Evolutionary conservation across 257 asterid species (phyloP), one percentile per base, ranked within the genome.

Genomic region (Forsythia suspensa): DNA sequence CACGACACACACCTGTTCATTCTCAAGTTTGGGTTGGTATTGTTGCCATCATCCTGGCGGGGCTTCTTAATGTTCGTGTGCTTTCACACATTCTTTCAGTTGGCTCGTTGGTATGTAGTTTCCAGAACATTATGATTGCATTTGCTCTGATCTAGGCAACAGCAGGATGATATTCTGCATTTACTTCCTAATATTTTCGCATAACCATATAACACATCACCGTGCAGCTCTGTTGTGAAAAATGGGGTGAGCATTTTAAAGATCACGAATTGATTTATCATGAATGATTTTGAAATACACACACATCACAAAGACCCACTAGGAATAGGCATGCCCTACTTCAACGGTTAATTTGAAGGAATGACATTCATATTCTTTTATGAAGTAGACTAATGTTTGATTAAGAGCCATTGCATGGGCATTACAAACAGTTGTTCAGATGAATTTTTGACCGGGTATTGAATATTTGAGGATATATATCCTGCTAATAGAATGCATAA

Each of bases 61-160:
- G 98, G 74, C 90, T 93, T 80, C 90, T 95, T 76, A 92, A 95
- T 74, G 97, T 95, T 65, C 94, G 70, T 4, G 88, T 88, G 65
- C 97, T 95, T 84, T 93, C 98, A 6, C 99, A 91, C 85, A 92
- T 95, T 80, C 97, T 95, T 42, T 93, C 98, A 10, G 99, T 95
- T 79, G 99, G 99, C 80, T 77, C 98, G 15, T 83, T 95, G 97
- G 99, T 95, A 95, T 51, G 96, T 77, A 70, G 57, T 75, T 81
- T 70, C 75, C 37, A 6, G 72, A 75, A 21, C 15, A 66, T 67
- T 9, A 16, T 38, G 8, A 43, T 77, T 34, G 69, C 76, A 72
- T 77, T 34, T 65, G 21, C 38, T 75, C 41, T n/a, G 8, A 63
- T 43, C 48, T 36, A 59, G 38, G 66, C 16, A 65, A 76, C 39